phyloP scores from a whole-genome alignment of 2,329 filamentous ascomycete species.

The Pseudogymnoascus sp. region DNA sequence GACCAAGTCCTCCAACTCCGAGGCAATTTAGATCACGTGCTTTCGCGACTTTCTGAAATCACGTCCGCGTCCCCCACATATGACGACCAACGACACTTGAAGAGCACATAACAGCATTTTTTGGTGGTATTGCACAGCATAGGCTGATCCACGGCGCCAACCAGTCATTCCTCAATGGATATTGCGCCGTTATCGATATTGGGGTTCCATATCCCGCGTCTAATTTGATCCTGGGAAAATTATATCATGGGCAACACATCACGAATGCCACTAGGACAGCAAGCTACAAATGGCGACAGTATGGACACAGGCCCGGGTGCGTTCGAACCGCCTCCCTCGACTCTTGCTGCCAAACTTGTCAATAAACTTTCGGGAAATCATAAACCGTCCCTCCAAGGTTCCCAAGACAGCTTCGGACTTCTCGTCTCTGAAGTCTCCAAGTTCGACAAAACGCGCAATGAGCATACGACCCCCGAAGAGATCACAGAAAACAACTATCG shows the following conservation, averaged over 20 bases:
- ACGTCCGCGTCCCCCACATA: not conserved
- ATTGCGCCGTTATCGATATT: not conserved
- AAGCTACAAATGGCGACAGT: not conserved
- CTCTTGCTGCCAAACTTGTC: slow-evolving; percentile 79
- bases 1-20: not conserved
- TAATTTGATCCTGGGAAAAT: not conserved
- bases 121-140: not conserved
- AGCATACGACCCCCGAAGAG: slow-evolving; percentile 46
- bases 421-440: slow-evolving; percentile 49
- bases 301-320: not conserved
- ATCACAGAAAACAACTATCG: slow-evolving; percentile 73
- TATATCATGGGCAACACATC: not conserved
- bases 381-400: slow-evolving; percentile 53
- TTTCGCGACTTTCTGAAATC: not conserved
- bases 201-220: not conserved
- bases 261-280: not conserved
- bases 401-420: slow-evolving; percentile 66
- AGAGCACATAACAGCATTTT: not conserved
- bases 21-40: not conserved
- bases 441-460: slow-evolving; percentile 49
- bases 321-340: slow-evolving; percentile 56
- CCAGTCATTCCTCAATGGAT: not conserved
- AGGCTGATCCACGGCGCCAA: not conserved
- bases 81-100: not conserved
- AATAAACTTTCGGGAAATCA: slow-evolving; percentile 65